Evolutionary conservation across 768 basidiomycete genomes (phyloP), one percentile per base, ranked within the genome.

Genomic region (Pleurotus ostreatus): DNA sequence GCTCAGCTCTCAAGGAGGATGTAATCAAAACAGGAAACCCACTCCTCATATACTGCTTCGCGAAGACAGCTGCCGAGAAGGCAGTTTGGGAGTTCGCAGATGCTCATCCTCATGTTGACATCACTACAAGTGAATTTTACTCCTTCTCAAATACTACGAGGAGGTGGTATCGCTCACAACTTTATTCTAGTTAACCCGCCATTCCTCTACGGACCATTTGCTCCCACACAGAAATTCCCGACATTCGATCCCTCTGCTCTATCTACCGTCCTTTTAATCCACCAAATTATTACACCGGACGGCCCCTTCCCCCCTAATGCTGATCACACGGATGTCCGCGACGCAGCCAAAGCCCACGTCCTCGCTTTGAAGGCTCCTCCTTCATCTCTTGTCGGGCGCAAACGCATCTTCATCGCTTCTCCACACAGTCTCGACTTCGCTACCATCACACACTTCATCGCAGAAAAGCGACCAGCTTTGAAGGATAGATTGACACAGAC

Each of bases 31-130:
- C 41, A 22, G 59, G 58, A 1, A 62, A 60, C 2, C 45, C 58
- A 5, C 49, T 55, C 12, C 48, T 63, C 11, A 55, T 63, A 5
- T 80, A 80, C 61, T 49, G 58, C 11, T 68, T 65, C 5, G 63
- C 76, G 12, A 80, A 79, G 59, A 71, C 65, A 4, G 59, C 70
- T 15, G 70, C 76, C 1, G 77, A 78, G 55, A 60, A 60, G 16
- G 73, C 73, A 0, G 69, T 73, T 4, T 77, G 77, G 75, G 67
- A 74, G 15, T 76, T 71, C 63, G 72, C 69, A 4, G 72, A 72
- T 18, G 63, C 67, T 25, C 71, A 77, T 55, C 71, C 74, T 3
- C 58, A 75, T 39, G 59, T 76, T 26, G 72, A 75, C 26, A 63
- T 77, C 55, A 73, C 71, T 2, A 68, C 71, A 1, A 43, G 76